A percentile compares a stretch with the other conserved stretches of the same genome.
Evolutionary conservation across 2,329 filamentous ascomycete species (phyloP).

Genomic region (Mycogone perniciosa): DNA sequence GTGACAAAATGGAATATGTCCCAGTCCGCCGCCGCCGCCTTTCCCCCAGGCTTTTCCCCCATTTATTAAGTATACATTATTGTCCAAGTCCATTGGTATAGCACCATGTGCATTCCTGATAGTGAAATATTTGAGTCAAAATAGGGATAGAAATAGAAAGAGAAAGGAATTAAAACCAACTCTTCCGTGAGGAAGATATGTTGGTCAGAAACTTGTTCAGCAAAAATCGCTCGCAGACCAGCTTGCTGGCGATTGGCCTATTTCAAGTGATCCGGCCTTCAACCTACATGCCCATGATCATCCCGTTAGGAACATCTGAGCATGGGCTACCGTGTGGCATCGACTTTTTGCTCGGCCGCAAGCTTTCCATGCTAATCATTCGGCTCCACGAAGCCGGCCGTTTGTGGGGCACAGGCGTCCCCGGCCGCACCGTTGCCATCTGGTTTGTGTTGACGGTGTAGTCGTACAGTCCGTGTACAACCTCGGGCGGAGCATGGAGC

Average conservation of each 20-base stretch:
- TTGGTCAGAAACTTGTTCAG: too few relatives aligned
- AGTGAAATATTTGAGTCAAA: slow-evolving; percentile 1
- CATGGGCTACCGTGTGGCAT: slow-evolving; percentile 24
- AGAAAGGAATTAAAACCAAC: background rate
- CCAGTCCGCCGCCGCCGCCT: background rate
- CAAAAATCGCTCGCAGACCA: slow-evolving; percentile 1
- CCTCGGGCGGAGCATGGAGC: slow-evolving; percentile 14
- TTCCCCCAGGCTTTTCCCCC: background rate
- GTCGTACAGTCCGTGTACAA: slow-evolving; percentile 18
- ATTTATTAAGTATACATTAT: slow-evolving; percentile 17
- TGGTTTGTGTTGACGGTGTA: slow-evolving; percentile 22
- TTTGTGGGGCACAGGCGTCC: slow-evolving; percentile 33
- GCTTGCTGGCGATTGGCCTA: background rate
- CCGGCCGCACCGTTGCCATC: slow-evolving; percentile 26
- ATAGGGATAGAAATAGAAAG: background rate
- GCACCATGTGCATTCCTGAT: background rate
- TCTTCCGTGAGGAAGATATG: background rate
- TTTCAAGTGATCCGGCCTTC: background rate
- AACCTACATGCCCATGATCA: slow-evolving; percentile 21
- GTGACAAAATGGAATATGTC: slow-evolving; percentile 9
- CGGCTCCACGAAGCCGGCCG: slow-evolving; percentile 35
- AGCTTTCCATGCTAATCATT: slow-evolving; percentile 31
- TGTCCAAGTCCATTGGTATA: slow-evolving; percentile 8
- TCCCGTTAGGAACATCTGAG: slow-evolving; percentile 18
- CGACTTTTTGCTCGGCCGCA: slow-evolving; percentile 31